Evolutionary conservation across 768 basidiomycete species (phyloP), one percentile per base, ranked within the genome.

Genomic region (Hirschioporus abietinus): DNA sequence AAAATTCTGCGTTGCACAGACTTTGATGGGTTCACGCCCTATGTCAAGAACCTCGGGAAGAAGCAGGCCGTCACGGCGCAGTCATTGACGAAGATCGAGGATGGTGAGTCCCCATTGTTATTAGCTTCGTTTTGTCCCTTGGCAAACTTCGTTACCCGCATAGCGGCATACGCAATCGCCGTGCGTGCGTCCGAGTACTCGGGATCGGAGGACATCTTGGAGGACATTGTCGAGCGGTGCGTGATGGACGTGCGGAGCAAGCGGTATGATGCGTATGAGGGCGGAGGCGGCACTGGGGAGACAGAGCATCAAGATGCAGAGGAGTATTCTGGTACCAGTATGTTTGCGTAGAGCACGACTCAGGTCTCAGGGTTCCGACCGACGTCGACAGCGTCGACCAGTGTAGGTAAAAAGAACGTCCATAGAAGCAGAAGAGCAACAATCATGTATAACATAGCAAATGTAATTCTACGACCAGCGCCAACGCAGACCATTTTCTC

Each of bases 61-160:
- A 99, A 99, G 78, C 95, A 97, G 73, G 75, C 79, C 1, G 92
- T 96, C 20, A 96, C 95, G 0, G 78, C 83, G 1, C 88, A 92
- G 71, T 96, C 94, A n/a, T 81, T 99, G 8, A 86, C 88, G 73
- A 99, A 99, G 78, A 96, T 99, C 63, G 96, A 99, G 82, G 86
- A 90, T 72, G 94, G 96, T 96, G 69, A 66, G 82, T 74, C 60
- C 12, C 12, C 1, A n/a, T n/a, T n/a, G n/a, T n/a, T n/a, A n/a
- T n/a, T n/a, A n/a, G n/a, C n/a, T n/a, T n/a, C n/a, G n/a, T n/a
- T 63, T 2, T 65, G 65, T 12, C 20, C 24, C 26, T 23, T 30
- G 30, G 60, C 61, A 52, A 20, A 25, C 1, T 24, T 18, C 66
- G 72, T 42, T 71, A n/a, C n/a, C n/a, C n/a, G n/a, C n/a, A n/a